These are phyloP conservation scores for Pseudocercospora macadamiae DNA, from an alignment of 2,329 filamentous ascomycete species.

Conservation along the genomic window DNA sequence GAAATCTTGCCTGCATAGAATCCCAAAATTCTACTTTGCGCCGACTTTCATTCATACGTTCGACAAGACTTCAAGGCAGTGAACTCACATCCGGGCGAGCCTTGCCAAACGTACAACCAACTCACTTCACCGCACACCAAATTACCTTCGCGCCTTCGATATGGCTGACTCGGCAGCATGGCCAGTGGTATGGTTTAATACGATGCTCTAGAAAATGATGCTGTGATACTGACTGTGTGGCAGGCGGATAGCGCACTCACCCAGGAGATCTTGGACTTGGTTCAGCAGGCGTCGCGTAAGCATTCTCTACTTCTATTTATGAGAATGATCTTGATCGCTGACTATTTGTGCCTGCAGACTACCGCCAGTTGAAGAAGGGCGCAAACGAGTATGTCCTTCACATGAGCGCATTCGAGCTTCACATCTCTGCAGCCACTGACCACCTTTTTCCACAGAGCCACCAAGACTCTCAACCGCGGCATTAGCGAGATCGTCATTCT, in stretches of 20 bases:
- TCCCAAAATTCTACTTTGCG: conserved; percentile 7
- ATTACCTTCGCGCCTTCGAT: conserved; percentile 11
- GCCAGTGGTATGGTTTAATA: too few relatives aligned
- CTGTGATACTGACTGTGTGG: too few relatives aligned
- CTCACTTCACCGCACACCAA: conserved; percentile 1
- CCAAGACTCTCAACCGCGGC: conserved; percentile 89
- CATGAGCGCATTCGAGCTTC: too few relatives aligned
- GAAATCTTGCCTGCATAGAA: not conserved
- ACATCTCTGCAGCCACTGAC: too few relatives aligned
- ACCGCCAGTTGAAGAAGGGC: conserved; percentile 78
- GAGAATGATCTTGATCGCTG: too few relatives aligned
- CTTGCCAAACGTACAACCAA: conserved; percentile 18
- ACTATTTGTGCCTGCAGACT: too few relatives aligned
- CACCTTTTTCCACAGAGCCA: too few relatives aligned
- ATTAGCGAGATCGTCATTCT: conserved; percentile 88
- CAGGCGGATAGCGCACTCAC: conserved; percentile 54
- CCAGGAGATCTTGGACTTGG: conserved; percentile 48
- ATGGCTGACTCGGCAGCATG: conserved; percentile 51
- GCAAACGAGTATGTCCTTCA: too few relatives aligned
- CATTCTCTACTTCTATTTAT: too few relatives aligned
- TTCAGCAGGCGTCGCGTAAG: conserved; percentile 69
- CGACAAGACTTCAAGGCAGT: conserved; percentile 36
- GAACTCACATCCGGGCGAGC: conserved; percentile 40
- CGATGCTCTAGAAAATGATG: too few relatives aligned
- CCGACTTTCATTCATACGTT: not conserved